These are phyloP conservation scores for Exophiala oligosperma DNA, from an alignment of 2,329 filamentous ascomycete species.

Conservation along the genomic window DNA sequence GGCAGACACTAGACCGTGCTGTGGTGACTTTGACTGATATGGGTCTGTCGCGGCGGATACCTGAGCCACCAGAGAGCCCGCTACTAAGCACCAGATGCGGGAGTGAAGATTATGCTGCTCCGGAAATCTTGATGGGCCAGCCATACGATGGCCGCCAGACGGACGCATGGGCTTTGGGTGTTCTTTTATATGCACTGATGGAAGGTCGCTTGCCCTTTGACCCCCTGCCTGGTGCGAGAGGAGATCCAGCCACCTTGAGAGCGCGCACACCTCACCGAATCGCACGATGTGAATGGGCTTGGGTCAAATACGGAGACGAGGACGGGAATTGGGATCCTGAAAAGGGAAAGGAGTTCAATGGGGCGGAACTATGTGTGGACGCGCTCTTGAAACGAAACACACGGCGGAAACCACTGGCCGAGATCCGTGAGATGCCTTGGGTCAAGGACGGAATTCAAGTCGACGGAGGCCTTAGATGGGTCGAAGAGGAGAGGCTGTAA, in stretches of 20 bases:
- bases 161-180: slow-evolving; percentile 93
- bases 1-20: slow-evolving; percentile 74
- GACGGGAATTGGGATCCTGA: slow-evolving; percentile 82
- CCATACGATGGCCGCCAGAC: slow-evolving; percentile 89
- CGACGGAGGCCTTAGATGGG: slow-evolving; percentile 56
- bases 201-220: slow-evolving; percentile 95
- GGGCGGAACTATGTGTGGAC: slow-evolving; percentile 80
- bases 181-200: slow-evolving; percentile 87
- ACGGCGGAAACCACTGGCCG: slow-evolving; percentile 72
- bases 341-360: slow-evolving; percentile 66
- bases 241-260: slow-evolving; percentile 71
- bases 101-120: slow-evolving; percentile 94
- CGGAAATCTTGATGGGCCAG: slow-evolving; percentile 93
- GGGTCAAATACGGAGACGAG: slow-evolving; percentile 80
- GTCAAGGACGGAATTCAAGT: slow-evolving; percentile 72
- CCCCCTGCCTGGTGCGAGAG: slow-evolving; percentile 72
- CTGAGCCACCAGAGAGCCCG: slow-evolving; percentile 71
- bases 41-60: slow-evolving; percentile 81
- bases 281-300: slow-evolving; percentile 91
- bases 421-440: slow-evolving; percentile 73
- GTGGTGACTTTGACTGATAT: slow-evolving; percentile 89
- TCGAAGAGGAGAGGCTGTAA: slow-evolving; percentile 37
- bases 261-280: slow-evolving; percentile 91
- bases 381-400: slow-evolving; percentile 79
- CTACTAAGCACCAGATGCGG: slow-evolving; percentile 92